A percentile compares a stretch with the other conserved stretches of the same genome.
Evolutionary conservation across 139 green algal genomes (phyloP).

Genomic region (Coelastrella sp.): DNA sequence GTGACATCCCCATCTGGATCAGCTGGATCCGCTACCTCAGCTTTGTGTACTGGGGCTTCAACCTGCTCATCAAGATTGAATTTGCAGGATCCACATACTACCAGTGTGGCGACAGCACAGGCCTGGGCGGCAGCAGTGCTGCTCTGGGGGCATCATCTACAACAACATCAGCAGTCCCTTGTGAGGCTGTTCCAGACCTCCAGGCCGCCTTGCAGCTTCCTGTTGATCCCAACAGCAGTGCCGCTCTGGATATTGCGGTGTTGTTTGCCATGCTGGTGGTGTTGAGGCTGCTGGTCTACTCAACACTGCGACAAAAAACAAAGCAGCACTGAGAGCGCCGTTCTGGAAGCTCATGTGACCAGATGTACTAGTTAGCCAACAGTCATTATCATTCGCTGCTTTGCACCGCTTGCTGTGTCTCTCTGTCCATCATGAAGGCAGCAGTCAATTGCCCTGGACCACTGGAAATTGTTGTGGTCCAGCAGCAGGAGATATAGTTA

Average conservation of each 20-base stretch:
- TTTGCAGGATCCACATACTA: slow-evolving; percentile 38
- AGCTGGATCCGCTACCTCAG: slow-evolving; percentile 64
- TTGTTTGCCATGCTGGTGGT: slow-evolving; percentile 66
- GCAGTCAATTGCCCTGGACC: no score
- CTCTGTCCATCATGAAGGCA: no score
- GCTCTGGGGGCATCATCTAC: no score
- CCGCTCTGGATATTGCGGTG: slow-evolving; percentile 54
- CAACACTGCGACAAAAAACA: slow-evolving; percentile 65
- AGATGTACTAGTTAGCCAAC: no score
- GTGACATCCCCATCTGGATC: slow-evolving; percentile 62
- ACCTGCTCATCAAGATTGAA: slow-evolving; percentile 47
- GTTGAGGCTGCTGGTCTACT: slow-evolving; percentile 63
- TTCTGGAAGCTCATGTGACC: no score
- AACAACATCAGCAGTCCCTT: not conserved
- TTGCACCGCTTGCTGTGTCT: no score
- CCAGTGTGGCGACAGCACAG: slow-evolving; percentile 14
- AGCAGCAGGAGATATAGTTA: no score
- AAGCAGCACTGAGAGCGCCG: not conserved
- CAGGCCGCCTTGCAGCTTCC: slow-evolving; percentile 52
- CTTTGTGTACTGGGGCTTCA: slow-evolving; percentile 78
- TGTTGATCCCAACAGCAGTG: slow-evolving; percentile 31
- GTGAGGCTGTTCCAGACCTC: slow-evolving; percentile 42
- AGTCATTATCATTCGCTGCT: no score
- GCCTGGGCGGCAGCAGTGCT: slow-evolving; percentile 7
- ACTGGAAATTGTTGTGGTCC: no score